These are phyloP conservation scores for Quercus tomentella DNA, from an alignment of 331 rosid species.

Conservation along the genomic window DNA sequence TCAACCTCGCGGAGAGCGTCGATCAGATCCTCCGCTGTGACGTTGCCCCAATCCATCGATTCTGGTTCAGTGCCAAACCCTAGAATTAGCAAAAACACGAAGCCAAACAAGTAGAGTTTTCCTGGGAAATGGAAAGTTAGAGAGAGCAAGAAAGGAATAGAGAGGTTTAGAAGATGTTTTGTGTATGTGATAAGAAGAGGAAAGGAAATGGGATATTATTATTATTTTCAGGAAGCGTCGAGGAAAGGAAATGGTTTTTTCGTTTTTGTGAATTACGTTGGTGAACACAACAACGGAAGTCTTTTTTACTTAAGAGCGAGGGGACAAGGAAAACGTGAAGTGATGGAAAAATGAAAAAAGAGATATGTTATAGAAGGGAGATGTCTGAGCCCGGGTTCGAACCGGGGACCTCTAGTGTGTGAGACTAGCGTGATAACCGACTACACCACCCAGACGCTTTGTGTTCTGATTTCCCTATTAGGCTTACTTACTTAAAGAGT, in stretches of 20 bases:
- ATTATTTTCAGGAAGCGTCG: not conserved
- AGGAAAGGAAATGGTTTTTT: not conserved
- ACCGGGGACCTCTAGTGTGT: constrained; percentile 82
- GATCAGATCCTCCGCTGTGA: constrained; percentile 88
- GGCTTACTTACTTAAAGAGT: too few species aligned
- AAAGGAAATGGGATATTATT: too few species aligned
- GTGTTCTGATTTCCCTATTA: too few species aligned
- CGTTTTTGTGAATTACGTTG: too few species aligned
- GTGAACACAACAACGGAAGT: too few species aligned
- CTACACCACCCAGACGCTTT: constrained; percentile 51
- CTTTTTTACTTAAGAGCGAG: too few species aligned
- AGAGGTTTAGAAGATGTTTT: not conserved
- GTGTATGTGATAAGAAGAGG: not conserved
- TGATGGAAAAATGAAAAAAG: too few species aligned
- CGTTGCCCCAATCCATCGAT: constrained; percentile 97
- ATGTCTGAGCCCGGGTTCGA: constrained; percentile 77
- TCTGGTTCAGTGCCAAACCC: constrained; percentile 11
- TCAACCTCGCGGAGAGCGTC: constrained; percentile 99
- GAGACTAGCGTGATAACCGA: constrained; percentile 82
- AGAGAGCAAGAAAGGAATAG: not conserved
- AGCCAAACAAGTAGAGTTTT: not conserved
- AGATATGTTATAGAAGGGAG: too few species aligned
- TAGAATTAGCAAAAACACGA: not conserved
- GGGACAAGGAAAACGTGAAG: too few species aligned
- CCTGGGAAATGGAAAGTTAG: not conserved